A percentile compares a stretch with the other conserved stretches of the same genome.
Evolutionary conservation across 1,284 basidiomycete genomes (phyloP).

Genomic region (Coniophora puteana): DNA sequence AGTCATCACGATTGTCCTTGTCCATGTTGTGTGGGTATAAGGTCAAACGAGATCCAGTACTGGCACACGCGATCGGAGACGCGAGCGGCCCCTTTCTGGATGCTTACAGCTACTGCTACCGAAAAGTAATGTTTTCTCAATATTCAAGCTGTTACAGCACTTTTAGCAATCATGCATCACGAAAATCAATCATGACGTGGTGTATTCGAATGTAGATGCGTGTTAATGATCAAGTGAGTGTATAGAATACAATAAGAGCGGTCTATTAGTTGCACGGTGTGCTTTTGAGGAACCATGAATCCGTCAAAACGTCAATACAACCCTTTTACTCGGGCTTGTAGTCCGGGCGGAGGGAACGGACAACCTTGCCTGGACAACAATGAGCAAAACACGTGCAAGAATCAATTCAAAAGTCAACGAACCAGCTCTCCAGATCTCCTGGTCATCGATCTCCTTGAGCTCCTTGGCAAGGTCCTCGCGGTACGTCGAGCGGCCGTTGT

Average conservation of each 20-base stretch:
- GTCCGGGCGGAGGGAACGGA: conserved; percentile 76
- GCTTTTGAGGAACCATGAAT: conserved; percentile 1
- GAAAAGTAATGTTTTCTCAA: not conserved
- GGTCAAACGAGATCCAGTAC: not conserved
- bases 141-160: conserved; percentile 21
- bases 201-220: conserved; percentile 8
- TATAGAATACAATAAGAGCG: not conserved
- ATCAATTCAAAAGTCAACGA: conserved; percentile 25
- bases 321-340: conserved; percentile 55
- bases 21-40: conserved; percentile 44
- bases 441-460: conserved; percentile 91
- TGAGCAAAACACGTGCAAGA: conserved; percentile 7
- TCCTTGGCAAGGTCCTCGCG: conserved; percentile 93
- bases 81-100: not conserved
- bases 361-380: conserved; percentile 56
- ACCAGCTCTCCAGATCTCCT: conserved; percentile 98
- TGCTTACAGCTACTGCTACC: not conserved
- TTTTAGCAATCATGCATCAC: conserved; percentile 18
- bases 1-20: conserved; percentile 77
- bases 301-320: not conserved
- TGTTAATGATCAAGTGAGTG: conserved; percentile 2
- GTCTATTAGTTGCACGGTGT: too few species aligned
- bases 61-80: not conserved
- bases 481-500: conserved; percentile 92
- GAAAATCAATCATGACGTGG: conserved; percentile 5